phyloP scores from a whole-genome alignment of 1,139 yeast species.

The Suhomyces chickasaworum region DNA sequence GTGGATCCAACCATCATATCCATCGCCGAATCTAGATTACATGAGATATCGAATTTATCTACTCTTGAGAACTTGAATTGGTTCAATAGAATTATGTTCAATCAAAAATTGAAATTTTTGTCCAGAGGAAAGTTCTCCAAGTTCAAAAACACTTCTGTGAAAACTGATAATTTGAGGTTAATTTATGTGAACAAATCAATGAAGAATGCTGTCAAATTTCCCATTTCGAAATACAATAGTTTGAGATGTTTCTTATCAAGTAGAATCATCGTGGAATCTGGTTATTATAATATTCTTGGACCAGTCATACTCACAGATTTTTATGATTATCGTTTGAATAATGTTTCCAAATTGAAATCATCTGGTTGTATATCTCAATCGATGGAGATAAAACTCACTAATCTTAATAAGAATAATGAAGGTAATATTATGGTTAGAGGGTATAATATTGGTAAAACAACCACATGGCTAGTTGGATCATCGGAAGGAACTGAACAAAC shows the following conservation, averaged over 20 bases:
- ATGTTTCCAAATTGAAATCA: slow-evolving; percentile 20
- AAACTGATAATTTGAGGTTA: slow-evolving; percentile 34
- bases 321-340: slow-evolving; percentile 58
- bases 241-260: slow-evolving; percentile 51
- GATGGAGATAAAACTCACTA: slow-evolving; percentile 49
- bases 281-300: slow-evolving; percentile 52
- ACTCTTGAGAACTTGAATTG: slow-evolving; percentile 15
- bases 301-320: slow-evolving; percentile 60
- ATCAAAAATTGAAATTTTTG: slow-evolving; percentile 26
- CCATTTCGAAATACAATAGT: slow-evolving; percentile 38
- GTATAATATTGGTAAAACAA: slow-evolving; percentile 60
- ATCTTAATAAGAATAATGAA: slow-evolving; percentile 30
- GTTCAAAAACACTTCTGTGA: slow-evolving; percentile 11
- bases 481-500: slow-evolving; percentile 13
- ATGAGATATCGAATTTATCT: slow-evolving; percentile 9
- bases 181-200: slow-evolving; percentile 39
- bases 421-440: slow-evolving; percentile 66
- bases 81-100: slow-evolving; percentile 19
- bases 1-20: slow-evolving; percentile 30
- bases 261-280: slow-evolving; percentile 56
- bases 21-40: slow-evolving; percentile 20
- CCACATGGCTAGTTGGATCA: slow-evolving; percentile 19
- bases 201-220: slow-evolving; percentile 15
- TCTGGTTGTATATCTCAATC: slow-evolving; percentile 55
- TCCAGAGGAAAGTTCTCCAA: slow-evolving; percentile 34